Percentiles rank a stretch among this genome's conserved stretches.
Conservation (phyloP, 2,329 filamentous ascomycete genomes). For the Botrytis pseudocinerea region DNA sequence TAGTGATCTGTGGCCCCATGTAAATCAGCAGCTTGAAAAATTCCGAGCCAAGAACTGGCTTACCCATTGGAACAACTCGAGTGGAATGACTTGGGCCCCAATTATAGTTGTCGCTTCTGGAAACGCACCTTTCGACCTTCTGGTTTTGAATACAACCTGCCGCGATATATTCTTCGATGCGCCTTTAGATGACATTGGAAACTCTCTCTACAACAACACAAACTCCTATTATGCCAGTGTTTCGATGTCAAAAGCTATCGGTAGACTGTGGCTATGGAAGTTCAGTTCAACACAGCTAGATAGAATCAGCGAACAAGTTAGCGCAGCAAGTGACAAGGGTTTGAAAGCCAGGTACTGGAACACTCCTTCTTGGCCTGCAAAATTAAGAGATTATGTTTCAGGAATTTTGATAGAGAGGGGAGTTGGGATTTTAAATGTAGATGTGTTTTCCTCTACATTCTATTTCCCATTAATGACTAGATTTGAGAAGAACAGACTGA, state of each 20-base stretch:
- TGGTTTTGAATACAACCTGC: conserved; percentile 41
- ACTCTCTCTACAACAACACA: conserved; percentile 31
- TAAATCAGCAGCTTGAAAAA: conserved; percentile 44
- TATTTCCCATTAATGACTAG: neutral
- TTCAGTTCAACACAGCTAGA: conserved; percentile 31
- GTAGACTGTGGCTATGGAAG: neutral
- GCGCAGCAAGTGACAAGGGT: conserved; percentile 42
- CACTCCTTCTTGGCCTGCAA: conserved; percentile 45
- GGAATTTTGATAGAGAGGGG: conserved; percentile 42
- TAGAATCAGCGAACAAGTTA: conserved; percentile 32
- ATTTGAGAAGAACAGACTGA: neutral
- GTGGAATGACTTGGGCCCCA: conserved; percentile 38
- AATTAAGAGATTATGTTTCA: conserved; percentile 45
- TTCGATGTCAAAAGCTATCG: conserved; percentile 23
- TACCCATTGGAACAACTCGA: neutral
- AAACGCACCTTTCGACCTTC: conserved; percentile 45
- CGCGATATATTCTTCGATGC: conserved; percentile 51
- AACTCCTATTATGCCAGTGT: conserved; percentile 38
- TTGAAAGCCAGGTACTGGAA: conserved; percentile 48
- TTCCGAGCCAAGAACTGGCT: neutral
- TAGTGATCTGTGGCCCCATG: conserved; percentile 42
- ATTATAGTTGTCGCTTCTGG: conserved; percentile 54
- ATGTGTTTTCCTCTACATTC: conserved; percentile 34
- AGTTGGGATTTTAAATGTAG: conserved; percentile 47
- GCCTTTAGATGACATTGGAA: conserved; percentile 40